Base-by-base conservation (phyloP, 805 yeast genomes). In the Metschnikowia picachoensis region DNA sequence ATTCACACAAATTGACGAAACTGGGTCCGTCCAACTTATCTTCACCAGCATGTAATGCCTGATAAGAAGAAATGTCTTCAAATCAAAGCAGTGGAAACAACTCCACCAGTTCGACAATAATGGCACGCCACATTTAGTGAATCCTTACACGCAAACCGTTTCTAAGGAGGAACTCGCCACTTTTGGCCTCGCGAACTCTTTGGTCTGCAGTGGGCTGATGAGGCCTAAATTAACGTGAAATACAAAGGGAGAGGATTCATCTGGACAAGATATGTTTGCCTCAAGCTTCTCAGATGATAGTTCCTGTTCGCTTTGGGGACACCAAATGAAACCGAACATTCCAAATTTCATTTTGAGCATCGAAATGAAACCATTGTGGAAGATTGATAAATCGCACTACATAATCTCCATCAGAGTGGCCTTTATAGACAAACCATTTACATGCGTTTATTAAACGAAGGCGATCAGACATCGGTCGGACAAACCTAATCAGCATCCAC, bases 91-190 rank as follows among this genome's bases (percentile, higher is more conserved):
- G 3, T 6, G 14, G 2, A 35, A 15, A 17, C 30, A 33, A 33
- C 40, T 34, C 29, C 16, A 12, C 9, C 17, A 29, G 16, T 9
- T n/a, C 2, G 8, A 16, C 6, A 29, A 34, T 6, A 4, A 14
- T 4, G 6, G 12, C 13, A 16, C 38, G 6, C 14, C 10, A 8
- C 10, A 17, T 4, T 14, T 37, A 4, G 8, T 48, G 15, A 52
- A 52, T 37, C 56, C 56, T 8, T 52, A 52, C 35, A 44, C 47
- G 37, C 41, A 46, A 11, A 37, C 47, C 29, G 16, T 31, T 7
- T 37, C 14, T 20, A 35, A 14, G 15, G 47, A 41, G 9, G 49
- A 44, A 17, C 17, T 45, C 20, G 41, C 29, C 12, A 42, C 46
- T 2, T 35, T 43, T 12, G 49, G 20, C 54, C 54, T 6, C 47